phyloP scores from a whole-genome alignment of 257 asterid species.

The Jacaranda copaia region DNA sequence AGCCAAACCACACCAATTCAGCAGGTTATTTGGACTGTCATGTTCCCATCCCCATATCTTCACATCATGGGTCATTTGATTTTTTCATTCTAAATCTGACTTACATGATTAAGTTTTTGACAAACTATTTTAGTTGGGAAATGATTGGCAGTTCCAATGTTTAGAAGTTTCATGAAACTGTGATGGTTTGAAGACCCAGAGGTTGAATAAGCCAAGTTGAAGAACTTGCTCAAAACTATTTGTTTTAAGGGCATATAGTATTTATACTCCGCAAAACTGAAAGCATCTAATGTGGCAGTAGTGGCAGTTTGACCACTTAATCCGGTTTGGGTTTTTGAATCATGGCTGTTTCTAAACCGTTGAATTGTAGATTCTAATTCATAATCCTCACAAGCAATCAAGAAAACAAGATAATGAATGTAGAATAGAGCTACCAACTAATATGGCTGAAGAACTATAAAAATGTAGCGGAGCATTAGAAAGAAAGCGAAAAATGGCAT shows the following conservation, averaged over 20 bases:
- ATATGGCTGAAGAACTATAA: background rate
- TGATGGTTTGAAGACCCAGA: background rate
- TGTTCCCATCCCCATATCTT: background rate
- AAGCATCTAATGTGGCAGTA: background rate
- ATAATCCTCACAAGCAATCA: slow-evolving; percentile 26
- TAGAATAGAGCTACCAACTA: slow-evolving; percentile 11
- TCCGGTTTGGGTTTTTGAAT: background rate
- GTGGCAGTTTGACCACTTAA: background rate
- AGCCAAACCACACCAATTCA: background rate
- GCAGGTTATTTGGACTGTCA: background rate
- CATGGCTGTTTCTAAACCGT: slow-evolving; percentile 12
- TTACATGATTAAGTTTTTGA: background rate
- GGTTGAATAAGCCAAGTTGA: background rate
- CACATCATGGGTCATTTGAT: background rate
- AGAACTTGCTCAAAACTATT: background rate
- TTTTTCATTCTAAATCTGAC: background rate
- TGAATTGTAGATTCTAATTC: slow-evolving; percentile 27
- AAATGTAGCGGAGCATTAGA: slow-evolving; percentile 8
- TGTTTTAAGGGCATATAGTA: background rate
- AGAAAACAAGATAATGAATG: background rate
- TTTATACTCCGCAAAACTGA: background rate
- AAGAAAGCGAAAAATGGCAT: slow-evolving; percentile 22
- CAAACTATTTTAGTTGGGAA: background rate
- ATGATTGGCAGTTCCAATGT: background rate
- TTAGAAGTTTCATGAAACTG: background rate